Evolutionary conservation across 345 rosid genomes (phyloP).

Genomic region (Boechera retrofracta): DNA sequence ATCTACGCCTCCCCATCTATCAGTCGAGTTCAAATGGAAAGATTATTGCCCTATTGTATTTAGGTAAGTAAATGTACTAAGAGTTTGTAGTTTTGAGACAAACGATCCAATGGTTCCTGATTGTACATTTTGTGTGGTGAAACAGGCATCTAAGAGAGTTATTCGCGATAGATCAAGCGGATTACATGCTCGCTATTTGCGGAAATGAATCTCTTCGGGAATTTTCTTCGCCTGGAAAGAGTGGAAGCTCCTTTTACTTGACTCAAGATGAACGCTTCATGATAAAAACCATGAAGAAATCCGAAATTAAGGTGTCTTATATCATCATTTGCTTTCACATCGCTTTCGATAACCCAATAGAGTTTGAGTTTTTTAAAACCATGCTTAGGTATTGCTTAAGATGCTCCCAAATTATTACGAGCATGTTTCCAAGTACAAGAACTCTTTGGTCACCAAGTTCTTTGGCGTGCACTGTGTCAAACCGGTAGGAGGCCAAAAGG

Average conservation of each 20-base stretch:
- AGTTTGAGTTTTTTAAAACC: constrained; percentile 23
- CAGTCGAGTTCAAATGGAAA: constrained; percentile 76
- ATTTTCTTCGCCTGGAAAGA: constrained; percentile 79
- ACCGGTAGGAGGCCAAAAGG: constrained; percentile 71
- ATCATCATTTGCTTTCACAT: constrained; percentile 9
- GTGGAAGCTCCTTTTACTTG: constrained; percentile 73
- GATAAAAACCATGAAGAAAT: constrained; percentile 79
- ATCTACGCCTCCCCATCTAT: constrained; percentile 72
- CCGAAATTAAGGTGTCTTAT: constrained; percentile 67
- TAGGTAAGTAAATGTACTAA: constrained; percentile 46
- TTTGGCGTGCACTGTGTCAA: constrained; percentile 79
- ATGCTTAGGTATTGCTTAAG: constrained; percentile 60
- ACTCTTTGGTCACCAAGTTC: constrained; percentile 70
- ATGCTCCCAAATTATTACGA: constrained; percentile 70
- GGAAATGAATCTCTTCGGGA: constrained; percentile 76
- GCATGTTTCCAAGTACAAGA: constrained; percentile 67
- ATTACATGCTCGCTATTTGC: constrained; percentile 75
- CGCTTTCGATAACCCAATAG: not conserved
- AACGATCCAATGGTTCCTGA: not conserved
- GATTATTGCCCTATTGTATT: constrained; percentile 84
- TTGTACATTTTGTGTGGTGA: constrained; percentile 28
- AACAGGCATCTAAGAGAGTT: constrained; percentile 68
- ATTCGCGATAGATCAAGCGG: constrained; percentile 65
- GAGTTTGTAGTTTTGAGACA: not conserved
- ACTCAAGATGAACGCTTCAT: constrained; percentile 74